A percentile compares a stretch with the other conserved stretches of the same genome.
phyloP scores from a whole-genome alignment of 176 grass and related monocot genomes.

The Thinopyrum elongatum region DNA sequence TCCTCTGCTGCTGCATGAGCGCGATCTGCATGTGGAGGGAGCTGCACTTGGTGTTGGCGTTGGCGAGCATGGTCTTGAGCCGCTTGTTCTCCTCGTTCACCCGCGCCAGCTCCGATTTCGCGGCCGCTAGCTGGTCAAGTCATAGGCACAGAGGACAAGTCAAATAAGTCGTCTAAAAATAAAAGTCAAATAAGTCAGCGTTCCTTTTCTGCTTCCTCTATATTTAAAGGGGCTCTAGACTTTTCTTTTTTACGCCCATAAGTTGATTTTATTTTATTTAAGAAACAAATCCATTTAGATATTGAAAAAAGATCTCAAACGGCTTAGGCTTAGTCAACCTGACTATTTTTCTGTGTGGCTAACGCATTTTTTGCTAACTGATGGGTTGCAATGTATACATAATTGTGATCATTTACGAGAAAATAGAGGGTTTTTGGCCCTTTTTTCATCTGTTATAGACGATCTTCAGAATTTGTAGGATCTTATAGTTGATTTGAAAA shows the following conservation, averaged over 20 bases:
- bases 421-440: too few species aligned
- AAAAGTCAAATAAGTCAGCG: too few species aligned
- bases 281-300: background rate
- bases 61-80: slow-evolving; percentile 43
- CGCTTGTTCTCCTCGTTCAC: slow-evolving; percentile 76
- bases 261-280: too few species aligned
- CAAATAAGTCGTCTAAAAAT: background rate
- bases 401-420: too few species aligned
- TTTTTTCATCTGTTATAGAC: background rate
- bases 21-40: slow-evolving; percentile 51
- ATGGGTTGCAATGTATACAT: too few species aligned
- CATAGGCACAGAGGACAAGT: background rate
- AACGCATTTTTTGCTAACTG: too few species aligned
- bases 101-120: slow-evolving; percentile 55
- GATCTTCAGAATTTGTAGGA: background rate
- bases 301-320: background rate
- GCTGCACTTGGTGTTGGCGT: slow-evolving; percentile 47
- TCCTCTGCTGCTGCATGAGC: slow-evolving; percentile 40
- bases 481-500: background rate
- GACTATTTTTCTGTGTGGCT: background rate
- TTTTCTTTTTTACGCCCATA: too few species aligned
- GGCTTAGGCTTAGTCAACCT: background rate
- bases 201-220: background rate
- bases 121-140: slow-evolving; percentile 43
- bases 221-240: background rate